Percentiles rank a stretch among this genome's conserved stretches.
Evolutionary conservation across 2,329 filamentous ascomycete species (phyloP).

Genomic region (Epichloe uncinata): DNA sequence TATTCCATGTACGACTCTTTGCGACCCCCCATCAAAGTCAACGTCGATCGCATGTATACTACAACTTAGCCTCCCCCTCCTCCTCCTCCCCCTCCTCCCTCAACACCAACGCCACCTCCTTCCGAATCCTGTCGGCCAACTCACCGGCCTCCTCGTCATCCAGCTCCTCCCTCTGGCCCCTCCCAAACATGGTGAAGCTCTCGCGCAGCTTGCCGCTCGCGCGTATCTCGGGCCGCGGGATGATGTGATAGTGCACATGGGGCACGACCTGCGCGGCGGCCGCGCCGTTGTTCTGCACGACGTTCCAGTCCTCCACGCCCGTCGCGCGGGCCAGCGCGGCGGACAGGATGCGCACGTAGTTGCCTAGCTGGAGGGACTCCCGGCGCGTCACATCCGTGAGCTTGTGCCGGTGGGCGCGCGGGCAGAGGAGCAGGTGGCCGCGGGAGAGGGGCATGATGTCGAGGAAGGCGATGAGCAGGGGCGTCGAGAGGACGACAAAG

Average conservation of each 20-base stretch:
- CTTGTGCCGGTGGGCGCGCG: constrained; percentile 64
- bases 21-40: too few species aligned
- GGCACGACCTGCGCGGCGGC: constrained; percentile 85
- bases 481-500: constrained; percentile 65
- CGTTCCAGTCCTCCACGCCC: constrained; percentile 77
- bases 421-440: constrained; percentile 74
- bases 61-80: constrained; percentile 28
- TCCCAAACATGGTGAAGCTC: constrained; percentile 74
- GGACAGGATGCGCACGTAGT: constrained; percentile 57
- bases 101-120: constrained; percentile 34
- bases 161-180: constrained; percentile 57
- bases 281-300: constrained; percentile 90
- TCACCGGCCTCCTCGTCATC: constrained; percentile 59
- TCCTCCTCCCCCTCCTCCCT: constrained; percentile 27
- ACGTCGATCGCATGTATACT: constrained; percentile 1
- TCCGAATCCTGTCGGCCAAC: constrained; percentile 43
- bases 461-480: constrained; percentile 70
- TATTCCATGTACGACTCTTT: too few species aligned
- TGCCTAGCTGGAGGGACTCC: constrained; percentile 55
- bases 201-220: constrained; percentile 39
- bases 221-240: constrained; percentile 62
- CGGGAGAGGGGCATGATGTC: constrained; percentile 81
- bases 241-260: constrained; percentile 90
- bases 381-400: constrained; percentile 52
- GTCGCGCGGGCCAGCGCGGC: constrained; percentile 55